These are phyloP conservation scores for Vairimorpha ceranae DNA, from an alignment of 371 early-diverging fungal species.

Conservation along the genomic window DNA sequence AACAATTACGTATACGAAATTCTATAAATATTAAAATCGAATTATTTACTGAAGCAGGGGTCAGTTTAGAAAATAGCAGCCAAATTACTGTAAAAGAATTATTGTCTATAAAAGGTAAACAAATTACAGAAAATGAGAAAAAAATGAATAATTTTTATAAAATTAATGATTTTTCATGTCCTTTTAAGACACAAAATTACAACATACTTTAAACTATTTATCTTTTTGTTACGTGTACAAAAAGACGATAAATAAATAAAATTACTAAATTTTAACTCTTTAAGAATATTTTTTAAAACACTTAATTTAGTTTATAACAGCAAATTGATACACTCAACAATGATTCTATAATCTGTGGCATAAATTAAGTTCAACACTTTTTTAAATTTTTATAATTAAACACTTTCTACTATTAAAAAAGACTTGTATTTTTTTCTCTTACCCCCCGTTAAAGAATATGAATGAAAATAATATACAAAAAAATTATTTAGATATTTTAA, in stretches of 20 bases:
- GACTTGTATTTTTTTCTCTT: too few relatives aligned
- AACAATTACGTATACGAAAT: conserved; percentile 35
- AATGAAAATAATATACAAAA: conserved; percentile 8
- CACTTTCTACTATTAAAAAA: too few relatives aligned
- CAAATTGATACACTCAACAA: too few relatives aligned
- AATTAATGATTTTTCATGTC: conserved; percentile 28
- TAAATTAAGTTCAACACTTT: too few relatives aligned
- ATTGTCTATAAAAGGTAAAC: too few relatives aligned
- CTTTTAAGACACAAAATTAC: conserved; percentile 30
- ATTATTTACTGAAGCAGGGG: conserved; percentile 8
- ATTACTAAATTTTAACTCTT: too few relatives aligned
- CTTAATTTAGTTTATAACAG: too few relatives aligned
- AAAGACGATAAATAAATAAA: too few relatives aligned
- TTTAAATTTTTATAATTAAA: too few relatives aligned
- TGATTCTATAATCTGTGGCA: too few relatives aligned
- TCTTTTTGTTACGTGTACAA: too few relatives aligned
- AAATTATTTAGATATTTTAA: conserved; percentile 48
- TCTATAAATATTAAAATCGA: conserved; percentile 24
- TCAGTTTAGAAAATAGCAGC: conserved; percentile 21
- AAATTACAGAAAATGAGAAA: background rate
- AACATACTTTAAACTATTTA: conserved; percentile 4
- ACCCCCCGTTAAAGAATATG: background rate
- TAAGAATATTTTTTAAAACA: too few relatives aligned
- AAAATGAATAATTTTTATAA: conserved; percentile 11
- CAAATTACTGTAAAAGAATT: background rate